Evolutionary conservation across 106 monocot genomes (phyloP), one percentile per base, ranked within the genome.

Genomic region (Narthecium ossifragum): DNA sequence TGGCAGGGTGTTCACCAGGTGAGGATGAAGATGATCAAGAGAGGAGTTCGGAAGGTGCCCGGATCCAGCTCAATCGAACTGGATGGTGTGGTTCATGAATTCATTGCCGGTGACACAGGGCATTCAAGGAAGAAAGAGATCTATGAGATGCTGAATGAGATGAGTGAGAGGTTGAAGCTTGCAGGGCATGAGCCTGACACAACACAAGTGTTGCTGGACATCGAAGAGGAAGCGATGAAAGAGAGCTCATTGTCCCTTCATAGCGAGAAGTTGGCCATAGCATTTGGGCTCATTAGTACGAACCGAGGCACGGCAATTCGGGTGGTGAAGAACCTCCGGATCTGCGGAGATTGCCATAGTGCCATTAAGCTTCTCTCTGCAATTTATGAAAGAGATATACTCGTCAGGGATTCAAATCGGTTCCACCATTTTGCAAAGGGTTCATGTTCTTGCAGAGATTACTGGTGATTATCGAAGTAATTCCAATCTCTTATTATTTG

Each of bases 301-400:
- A 15, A 17, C 0, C 45, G 46, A 8, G n/a, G 61, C 0, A 26
- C 26, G 2, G 46, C 61, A 0, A 46, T 61, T 3, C 11, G 61
- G 27, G 26, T 61, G n/a, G 41, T 61, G 28, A 61, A 61, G 28
- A 61, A 61, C 28, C 61, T 61, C 10, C 25, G 61, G 6, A 18
- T 61, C 8, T 61, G 61, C 30, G 61, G 61, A n/a, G 45, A 61
- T 46, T 61, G 61, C 27, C 61, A 61, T 46, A 11, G 46, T 26
- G 43, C 46, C 28, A 61, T 46, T 2, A 45, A 61, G 45, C 30
- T 45, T 4, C 29, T 61, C 0, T 46, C 61, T 1, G 34, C 7
- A 8, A 46, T 46, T n/a, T 61, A 46, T 61, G 13, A 28, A 2
- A 12, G 43, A 4, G 61, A 45, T 41, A 61, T 61, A 45, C 26